A percentile compares a stretch with the other conserved stretches of the same genome.
These are phyloP conservation scores for Argentina anserina DNA, from an alignment of 306 rosid species.

Conservation along the genomic window DNA sequence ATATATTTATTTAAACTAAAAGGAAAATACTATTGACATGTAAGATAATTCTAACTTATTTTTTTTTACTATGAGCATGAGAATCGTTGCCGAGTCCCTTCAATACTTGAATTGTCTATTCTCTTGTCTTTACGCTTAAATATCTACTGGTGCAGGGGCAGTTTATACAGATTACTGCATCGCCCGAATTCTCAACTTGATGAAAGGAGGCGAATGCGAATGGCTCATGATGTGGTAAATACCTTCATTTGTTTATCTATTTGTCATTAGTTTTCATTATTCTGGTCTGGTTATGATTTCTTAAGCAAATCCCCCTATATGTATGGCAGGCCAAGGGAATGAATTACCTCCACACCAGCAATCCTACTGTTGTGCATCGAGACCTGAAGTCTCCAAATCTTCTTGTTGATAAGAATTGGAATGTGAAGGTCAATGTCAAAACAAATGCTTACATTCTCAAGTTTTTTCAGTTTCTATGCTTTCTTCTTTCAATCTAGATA, in stretches of 20 bases:
- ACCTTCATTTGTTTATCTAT: conserved; percentile 10
- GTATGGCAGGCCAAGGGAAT: conserved; percentile 87
- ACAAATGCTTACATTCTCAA: conserved; percentile 17
- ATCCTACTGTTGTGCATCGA: conserved; percentile 95
- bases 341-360: conserved; percentile 98
- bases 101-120: conserved; percentile 21
- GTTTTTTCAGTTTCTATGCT: not conserved
- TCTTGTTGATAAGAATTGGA: conserved; percentile 96
- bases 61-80: not conserved
- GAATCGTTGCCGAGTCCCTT: conserved; percentile 2
- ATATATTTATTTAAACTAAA: not conserved
- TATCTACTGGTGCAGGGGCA: conserved; percentile 62
- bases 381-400: conserved; percentile 97
- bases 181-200: conserved; percentile 88
- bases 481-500: not conserved
- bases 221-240: conserved; percentile 99
- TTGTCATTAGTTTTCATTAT: conserved; percentile 5
- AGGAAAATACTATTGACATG: not conserved
- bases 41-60: not conserved
- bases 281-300: conserved; percentile 26
- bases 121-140: conserved; percentile 32
- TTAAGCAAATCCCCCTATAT: conserved; percentile 7
- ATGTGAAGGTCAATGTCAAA: conserved; percentile 67
- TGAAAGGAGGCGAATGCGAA: conserved; percentile 84
- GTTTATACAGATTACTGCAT: conserved; percentile 85